Evolutionary conservation across 1,284 basidiomycete species (phyloP).

Genomic region (Ustilago bromivora): DNA sequence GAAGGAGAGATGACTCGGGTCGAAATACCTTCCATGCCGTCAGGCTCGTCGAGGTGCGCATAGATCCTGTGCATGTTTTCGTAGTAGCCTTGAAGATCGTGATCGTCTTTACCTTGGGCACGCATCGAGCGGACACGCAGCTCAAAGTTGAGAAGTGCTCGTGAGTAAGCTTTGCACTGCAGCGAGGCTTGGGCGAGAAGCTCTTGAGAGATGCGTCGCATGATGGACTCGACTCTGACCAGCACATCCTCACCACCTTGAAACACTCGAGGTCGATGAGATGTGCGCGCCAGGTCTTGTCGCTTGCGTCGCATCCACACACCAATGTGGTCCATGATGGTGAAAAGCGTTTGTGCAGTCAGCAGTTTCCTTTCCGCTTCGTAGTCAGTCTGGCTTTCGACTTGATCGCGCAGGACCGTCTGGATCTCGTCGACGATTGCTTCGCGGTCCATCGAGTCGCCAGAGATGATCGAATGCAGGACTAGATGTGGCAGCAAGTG

Average conservation of each 20-base stretch:
- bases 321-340: conserved; percentile 92
- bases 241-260: conserved; percentile 57
- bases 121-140: conserved; percentile 71
- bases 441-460: conserved; percentile 74
- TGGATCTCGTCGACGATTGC: conserved; percentile 83
- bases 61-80: conserved; percentile 96
- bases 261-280: conserved; percentile 33
- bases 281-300: conserved; percentile 59
- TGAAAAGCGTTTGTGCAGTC: conserved; percentile 85
- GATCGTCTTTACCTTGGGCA: conserved; percentile 51
- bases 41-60: conserved; percentile 94
- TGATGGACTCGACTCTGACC: conserved; percentile 78
- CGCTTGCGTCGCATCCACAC: conserved; percentile 80
- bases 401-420: conserved; percentile 87
- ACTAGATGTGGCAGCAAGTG: conserved; percentile 92
- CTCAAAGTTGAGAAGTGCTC: conserved; percentile 95
- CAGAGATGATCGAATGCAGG: conserved; percentile 85
- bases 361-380: conserved; percentile 60
- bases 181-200: conserved; percentile 93
- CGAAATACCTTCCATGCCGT: conserved; percentile 99
- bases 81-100: conserved; percentile 77
- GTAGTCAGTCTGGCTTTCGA: conserved; percentile 69
- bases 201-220: conserved; percentile 86
- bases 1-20: conserved; percentile 88
- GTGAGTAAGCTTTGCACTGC: conserved; percentile 91